Conservation (phyloP, 2,329 filamentous ascomycete species). For the Pyrenophora graminea region DNA sequence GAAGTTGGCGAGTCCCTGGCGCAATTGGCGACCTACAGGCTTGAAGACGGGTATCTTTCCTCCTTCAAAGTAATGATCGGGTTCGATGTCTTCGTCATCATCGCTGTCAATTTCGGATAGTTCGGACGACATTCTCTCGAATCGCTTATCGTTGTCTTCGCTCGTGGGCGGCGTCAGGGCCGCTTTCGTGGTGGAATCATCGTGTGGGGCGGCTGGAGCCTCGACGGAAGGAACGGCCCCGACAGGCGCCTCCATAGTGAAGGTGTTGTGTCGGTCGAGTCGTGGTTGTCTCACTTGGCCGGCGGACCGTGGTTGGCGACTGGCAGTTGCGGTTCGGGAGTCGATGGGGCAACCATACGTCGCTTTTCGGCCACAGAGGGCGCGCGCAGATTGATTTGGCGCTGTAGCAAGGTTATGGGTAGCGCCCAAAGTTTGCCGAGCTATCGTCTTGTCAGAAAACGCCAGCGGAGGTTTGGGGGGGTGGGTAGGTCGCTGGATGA, state of each 20-base stretch:
- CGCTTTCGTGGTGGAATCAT: slow-evolving; percentile 40
- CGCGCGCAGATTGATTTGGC: slow-evolving; percentile 17
- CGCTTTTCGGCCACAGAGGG: slow-evolving; percentile 34
- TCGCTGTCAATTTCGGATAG: slow-evolving; percentile 55
- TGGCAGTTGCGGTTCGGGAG: slow-evolving; percentile 29
- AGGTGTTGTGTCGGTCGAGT: slow-evolving; percentile 7
- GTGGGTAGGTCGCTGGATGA: slow-evolving; percentile 24
- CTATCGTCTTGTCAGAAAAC: background rate
- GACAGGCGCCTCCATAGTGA: slow-evolving; percentile 35
- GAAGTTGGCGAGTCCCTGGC: background rate
- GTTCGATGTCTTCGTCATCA: slow-evolving; percentile 70
- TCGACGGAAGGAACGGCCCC: slow-evolving; percentile 43
- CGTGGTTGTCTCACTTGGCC: slow-evolving; percentile 22
- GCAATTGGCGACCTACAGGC: slow-evolving; percentile 61
- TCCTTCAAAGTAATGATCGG: slow-evolving; percentile 83
- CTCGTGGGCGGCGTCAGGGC: slow-evolving; percentile 58
- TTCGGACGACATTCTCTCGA: slow-evolving; percentile 52
- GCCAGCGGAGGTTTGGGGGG: slow-evolving; percentile 15
- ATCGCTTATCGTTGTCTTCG: slow-evolving; percentile 55
- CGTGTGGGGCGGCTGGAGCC: slow-evolving; percentile 27
- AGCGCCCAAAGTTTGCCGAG: slow-evolving; percentile 25
- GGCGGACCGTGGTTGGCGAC: slow-evolving; percentile 27
- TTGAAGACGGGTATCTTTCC: slow-evolving; percentile 90
- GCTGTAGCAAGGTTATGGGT: slow-evolving; percentile 28
- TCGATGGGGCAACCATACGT: slow-evolving; percentile 33